Evolutionary conservation across 2,329 filamentous ascomycete genomes (phyloP), one percentile per base, ranked within the genome.

Genomic region (Calonectria hongkongensis): DNA sequence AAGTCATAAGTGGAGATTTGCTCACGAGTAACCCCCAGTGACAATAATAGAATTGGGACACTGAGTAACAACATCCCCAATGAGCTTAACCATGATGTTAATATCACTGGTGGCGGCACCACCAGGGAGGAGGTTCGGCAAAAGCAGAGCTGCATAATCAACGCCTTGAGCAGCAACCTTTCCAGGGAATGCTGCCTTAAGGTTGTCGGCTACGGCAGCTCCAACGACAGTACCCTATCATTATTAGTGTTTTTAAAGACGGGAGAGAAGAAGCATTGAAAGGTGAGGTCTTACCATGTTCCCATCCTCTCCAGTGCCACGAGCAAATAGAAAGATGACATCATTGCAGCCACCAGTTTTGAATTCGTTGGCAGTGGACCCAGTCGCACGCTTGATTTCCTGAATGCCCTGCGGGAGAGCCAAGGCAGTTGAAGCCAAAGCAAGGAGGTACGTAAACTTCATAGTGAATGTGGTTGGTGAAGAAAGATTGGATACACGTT

Each of bases 11-110:
- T 4, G 8, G 15, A 25, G 4, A 25, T 63, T 7, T 28, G n/a
- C 64, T 66, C 27, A 66, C 64, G 64, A 66, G 33, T 66, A 66
- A 33, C 64, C 64, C 13, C 64, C 50, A 21, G 48, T 21, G 3
- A 66, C 64, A 30, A 66, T 56, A 16, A 43, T 56, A 0, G 64
- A 66, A 18, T 66, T 30, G 12, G 64, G 64, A 15, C 64, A 66
- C 64, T 66, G 9, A 18, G 21, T 45, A 18, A 39, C 54, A 4
- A 33, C 33, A 16, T 66, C 64, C 5, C 5, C 18, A 36, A 66
- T 50, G 18, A 66, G 47, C 15, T 41, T 66, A 25, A 33, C 6
- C 48, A 66, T 54, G 4, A 54, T 25, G 6, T 16, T 27, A 30
- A 66, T 43, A 21, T 50, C 64, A 21, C 18, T 16, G 8, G 47